Conservation (phyloP, 2,329 filamentous ascomycete genomes). For the Colletotrichum salicis region DNA sequence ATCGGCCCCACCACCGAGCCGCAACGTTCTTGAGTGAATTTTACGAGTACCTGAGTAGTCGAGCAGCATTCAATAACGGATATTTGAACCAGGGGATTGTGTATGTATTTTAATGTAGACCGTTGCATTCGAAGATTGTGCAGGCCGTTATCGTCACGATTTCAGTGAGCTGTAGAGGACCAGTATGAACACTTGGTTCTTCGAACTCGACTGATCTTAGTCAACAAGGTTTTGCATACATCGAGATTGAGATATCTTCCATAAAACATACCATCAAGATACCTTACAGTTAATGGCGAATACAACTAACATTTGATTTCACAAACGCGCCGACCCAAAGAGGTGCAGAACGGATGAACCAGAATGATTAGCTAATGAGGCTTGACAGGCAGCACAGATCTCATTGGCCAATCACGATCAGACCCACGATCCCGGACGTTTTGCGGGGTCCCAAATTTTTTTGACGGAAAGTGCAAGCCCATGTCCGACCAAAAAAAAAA, state of each 20-base stretch:
- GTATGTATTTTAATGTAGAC: background rate
- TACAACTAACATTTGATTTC: background rate
- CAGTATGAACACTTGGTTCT: background rate
- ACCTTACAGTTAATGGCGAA: background rate
- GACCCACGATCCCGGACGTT: slow-evolving; percentile 11
- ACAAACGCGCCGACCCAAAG: background rate
- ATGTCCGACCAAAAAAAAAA: slow-evolving; percentile 12
- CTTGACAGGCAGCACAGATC: background rate
- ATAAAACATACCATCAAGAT: too few relatives aligned
- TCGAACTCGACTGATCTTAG: background rate
- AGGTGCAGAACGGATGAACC: background rate
- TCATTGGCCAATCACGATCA: slow-evolving; percentile 29
- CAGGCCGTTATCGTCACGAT: background rate
- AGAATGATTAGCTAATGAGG: slow-evolving; percentile 16
- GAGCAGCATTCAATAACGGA: background rate
- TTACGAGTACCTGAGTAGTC: background rate
- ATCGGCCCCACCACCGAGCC: slow-evolving; percentile 10
- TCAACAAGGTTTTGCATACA: background rate
- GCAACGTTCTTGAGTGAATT: background rate
- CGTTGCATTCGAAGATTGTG: background rate
- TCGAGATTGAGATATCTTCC: too few relatives aligned
- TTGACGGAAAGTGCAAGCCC: slow-evolving; percentile 23
- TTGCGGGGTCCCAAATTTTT: slow-evolving; percentile 36
- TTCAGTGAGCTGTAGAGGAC: background rate
- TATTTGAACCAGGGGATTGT: too few relatives aligned